Percentiles rank a stretch among this genome's conserved stretches.
Evolutionary conservation across 768 basidiomycete species (phyloP).

Genomic region (Boletus patriciae): DNA sequence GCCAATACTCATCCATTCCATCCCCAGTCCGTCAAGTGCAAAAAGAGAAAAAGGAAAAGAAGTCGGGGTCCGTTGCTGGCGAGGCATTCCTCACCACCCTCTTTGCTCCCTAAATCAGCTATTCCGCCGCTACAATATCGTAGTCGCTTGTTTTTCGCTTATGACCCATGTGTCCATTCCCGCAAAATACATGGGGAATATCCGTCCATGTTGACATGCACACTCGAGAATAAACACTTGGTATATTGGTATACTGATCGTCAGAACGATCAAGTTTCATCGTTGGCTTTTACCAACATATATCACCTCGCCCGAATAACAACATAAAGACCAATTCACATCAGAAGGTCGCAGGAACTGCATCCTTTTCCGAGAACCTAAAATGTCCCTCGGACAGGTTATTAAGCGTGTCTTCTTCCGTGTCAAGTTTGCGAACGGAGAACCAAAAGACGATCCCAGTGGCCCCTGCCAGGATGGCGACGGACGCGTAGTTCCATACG

Average conservation of each 20-base stretch:
- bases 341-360: not conserved
- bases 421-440: conserved; percentile 55
- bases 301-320: too few species aligned
- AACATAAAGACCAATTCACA: not conserved
- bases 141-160: conserved; percentile 7
- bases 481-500: conserved; percentile 70
- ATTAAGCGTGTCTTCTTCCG: conserved; percentile 63
- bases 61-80: conserved; percentile 68
- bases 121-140: not conserved
- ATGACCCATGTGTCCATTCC: conserved; percentile 16
- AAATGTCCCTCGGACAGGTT: conserved; percentile 45
- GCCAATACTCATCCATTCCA: conserved; percentile 5
- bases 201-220: not conserved
- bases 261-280: not conserved
- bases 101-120: conserved; percentile 71
- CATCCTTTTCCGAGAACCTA: conserved; percentile 5
- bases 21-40: conserved; percentile 67
- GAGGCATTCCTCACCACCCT: conserved; percentile 83
- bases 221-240: too few species aligned
- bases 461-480: conserved; percentile 54
- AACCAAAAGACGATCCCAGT: conserved; percentile 56
- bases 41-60: conserved; percentile 57
- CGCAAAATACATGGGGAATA: conserved; percentile 12
- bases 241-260: not conserved
- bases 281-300: not conserved